phyloP scores from a whole-genome alignment of 2,329 filamentous ascomycete species.

The Curvularia sp. region DNA sequence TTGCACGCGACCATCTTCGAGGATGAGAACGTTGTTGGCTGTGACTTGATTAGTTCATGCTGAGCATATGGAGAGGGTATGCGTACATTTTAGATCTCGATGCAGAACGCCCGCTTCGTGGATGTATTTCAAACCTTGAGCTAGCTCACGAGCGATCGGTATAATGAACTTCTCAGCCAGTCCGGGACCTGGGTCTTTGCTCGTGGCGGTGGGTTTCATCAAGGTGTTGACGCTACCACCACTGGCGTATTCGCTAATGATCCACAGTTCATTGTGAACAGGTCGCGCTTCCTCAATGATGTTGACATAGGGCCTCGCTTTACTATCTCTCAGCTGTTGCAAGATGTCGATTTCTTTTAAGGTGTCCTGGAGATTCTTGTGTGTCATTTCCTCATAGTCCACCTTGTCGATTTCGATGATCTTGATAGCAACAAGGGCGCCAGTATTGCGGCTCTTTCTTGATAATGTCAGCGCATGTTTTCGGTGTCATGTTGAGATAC shows the following conservation, averaged over 20 bases:
- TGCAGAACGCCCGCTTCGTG: slow-evolving; percentile 72
- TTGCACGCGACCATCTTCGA: slow-evolving; percentile 77
- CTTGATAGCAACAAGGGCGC: slow-evolving; percentile 74
- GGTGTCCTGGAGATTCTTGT: slow-evolving; percentile 58
- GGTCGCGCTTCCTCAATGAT: slow-evolving; percentile 80
- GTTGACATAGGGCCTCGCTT: slow-evolving; percentile 83
- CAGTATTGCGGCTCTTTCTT: slow-evolving; percentile 51
- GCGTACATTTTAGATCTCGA: slow-evolving; percentile 67
- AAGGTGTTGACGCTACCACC: slow-evolving; percentile 78
- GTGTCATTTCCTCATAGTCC: slow-evolving; percentile 60
- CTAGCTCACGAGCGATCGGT: slow-evolving; percentile 69
- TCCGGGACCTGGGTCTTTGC: slow-evolving; percentile 39
- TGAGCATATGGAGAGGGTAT: not conserved
- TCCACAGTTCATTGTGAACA: slow-evolving; percentile 83
- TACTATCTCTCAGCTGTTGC: slow-evolving; percentile 74
- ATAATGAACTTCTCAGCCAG: slow-evolving; percentile 69
- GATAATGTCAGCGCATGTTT: slow-evolving; percentile 26
- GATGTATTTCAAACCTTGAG: slow-evolving; percentile 66
- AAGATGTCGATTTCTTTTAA: slow-evolving; percentile 71
- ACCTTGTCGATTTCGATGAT: slow-evolving; percentile 84
- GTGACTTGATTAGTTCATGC: not conserved
- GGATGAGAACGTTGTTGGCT: slow-evolving; percentile 80
- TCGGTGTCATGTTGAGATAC: slow-evolving; percentile 23
- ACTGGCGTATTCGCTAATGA: slow-evolving; percentile 85
- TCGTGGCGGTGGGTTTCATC: slow-evolving; percentile 57